Percentiles rank a stretch among this genome's conserved stretches.
phyloP scores from a whole-genome alignment of 768 basidiomycete genomes.

The Suillus sp. region DNA sequence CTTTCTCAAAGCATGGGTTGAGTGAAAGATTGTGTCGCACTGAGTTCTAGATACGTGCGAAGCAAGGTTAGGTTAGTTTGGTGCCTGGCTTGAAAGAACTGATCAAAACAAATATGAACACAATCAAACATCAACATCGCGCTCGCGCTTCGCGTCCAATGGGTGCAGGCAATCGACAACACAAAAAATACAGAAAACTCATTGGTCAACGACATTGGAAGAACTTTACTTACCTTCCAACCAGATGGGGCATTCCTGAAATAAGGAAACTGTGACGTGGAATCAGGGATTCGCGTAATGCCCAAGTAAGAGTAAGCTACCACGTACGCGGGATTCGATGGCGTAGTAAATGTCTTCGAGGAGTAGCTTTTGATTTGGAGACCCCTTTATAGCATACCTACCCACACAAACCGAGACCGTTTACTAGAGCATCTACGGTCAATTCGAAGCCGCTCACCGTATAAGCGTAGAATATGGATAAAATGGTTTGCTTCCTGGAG shows the following conservation, averaged over 20 bases:
- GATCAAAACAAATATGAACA: constrained; percentile 58
- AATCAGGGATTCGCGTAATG: constrained; percentile 14
- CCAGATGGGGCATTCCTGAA: constrained; percentile 84
- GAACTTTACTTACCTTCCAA: constrained; percentile 74
- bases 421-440: constrained; percentile 3
- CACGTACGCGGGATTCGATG: constrained; percentile 81
- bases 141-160: constrained; percentile 42
- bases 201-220: neutral
- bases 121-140: constrained; percentile 68
- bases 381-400: constrained; percentile 91
- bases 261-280: constrained; percentile 71
- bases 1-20: constrained; percentile 91
- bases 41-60: constrained; percentile 61
- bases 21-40: constrained; percentile 89
- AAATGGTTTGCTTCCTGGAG: constrained; percentile 87
- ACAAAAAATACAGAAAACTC: constrained; percentile 8
- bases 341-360: constrained; percentile 92
- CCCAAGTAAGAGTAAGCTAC: constrained; percentile 5
- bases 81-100: constrained; percentile 31
- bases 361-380: constrained; percentile 82
- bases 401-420: constrained; percentile 13
- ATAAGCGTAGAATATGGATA: constrained; percentile 92
- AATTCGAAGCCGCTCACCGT: constrained; percentile 53
- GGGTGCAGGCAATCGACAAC: constrained; percentile 12
- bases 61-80: constrained; percentile 24